Percentiles rank a stretch among this genome's conserved stretches.
phyloP scores from a whole-genome alignment of 1,284 basidiomycete species.

The Ustilago hordei region DNA sequence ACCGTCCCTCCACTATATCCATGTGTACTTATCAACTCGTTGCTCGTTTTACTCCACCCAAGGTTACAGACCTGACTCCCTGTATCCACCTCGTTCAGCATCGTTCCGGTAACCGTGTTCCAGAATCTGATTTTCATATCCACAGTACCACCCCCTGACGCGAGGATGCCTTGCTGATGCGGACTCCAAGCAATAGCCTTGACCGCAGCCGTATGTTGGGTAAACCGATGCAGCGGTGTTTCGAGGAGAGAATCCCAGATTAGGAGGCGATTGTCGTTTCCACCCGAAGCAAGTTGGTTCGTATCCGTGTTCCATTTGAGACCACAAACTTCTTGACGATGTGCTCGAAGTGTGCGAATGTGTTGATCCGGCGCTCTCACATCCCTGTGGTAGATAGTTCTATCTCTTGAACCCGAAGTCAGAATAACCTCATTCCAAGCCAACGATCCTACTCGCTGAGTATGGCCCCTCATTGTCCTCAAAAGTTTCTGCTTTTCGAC shows the following conservation, averaged over 20 bases:
- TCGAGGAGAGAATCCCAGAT: slow-evolving; percentile 82
- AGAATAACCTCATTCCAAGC: slow-evolving; percentile 93
- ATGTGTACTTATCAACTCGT: slow-evolving; percentile 97
- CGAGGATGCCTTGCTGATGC: slow-evolving; percentile 88
- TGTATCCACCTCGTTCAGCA: slow-evolving; percentile 73
- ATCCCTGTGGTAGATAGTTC: slow-evolving; percentile 90
- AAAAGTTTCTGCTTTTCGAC: slow-evolving; percentile 81
- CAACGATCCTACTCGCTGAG: slow-evolving; percentile 88
- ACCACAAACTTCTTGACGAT: slow-evolving; percentile 96
- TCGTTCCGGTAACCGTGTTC: slow-evolving; percentile 88
- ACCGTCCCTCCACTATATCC: slow-evolving; percentile 93
- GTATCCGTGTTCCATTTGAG: slow-evolving; percentile 87
- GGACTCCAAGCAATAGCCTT: slow-evolving; percentile 99
- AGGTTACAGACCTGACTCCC: slow-evolving; percentile 85
- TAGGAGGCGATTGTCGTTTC: slow-evolving; percentile 98
- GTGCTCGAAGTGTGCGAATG: slow-evolving; percentile 82
- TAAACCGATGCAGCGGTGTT: slow-evolving; percentile 88
- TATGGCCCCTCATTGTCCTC: slow-evolving; percentile 86
- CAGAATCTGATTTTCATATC: slow-evolving; percentile 94
- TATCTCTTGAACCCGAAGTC: slow-evolving; percentile 90
- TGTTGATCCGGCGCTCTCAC: slow-evolving; percentile 80
- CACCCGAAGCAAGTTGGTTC: slow-evolving; percentile 88
- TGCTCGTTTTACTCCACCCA: slow-evolving; percentile 91
- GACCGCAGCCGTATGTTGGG: slow-evolving; percentile 94
- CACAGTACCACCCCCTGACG: slow-evolving; percentile 98